Evolutionary conservation across 2,329 filamentous ascomycete species (phyloP).

Genomic region (Trichoderma sp.): DNA sequence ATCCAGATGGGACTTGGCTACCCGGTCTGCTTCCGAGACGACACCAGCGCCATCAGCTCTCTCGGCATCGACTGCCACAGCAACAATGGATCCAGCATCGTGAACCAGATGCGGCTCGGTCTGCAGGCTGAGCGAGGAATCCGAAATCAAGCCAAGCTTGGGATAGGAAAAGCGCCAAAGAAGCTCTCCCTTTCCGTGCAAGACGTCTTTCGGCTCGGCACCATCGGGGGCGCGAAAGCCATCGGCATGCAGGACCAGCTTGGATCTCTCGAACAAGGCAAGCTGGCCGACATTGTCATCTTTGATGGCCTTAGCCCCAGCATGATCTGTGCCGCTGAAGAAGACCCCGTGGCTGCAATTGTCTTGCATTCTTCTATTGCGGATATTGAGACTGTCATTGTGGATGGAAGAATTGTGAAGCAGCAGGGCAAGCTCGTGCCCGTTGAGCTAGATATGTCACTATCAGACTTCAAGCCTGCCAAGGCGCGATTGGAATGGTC

Average conservation of each 20-base stretch:
- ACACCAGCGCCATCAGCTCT: conserved; percentile 25
- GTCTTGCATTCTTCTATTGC: conserved; percentile 56
- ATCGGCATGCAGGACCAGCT: conserved; percentile 47
- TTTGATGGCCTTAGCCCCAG: conserved; percentile 44
- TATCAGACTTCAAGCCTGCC: conserved; percentile 7
- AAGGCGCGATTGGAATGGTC: conserved; percentile 8
- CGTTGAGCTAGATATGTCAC: conserved; percentile 10
- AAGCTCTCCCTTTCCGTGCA: conserved; percentile 35
- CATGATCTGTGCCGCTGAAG: conserved; percentile 30
- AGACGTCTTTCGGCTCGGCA: conserved; percentile 54
- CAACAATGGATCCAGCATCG: conserved; percentile 31
- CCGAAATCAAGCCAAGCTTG: conserved; percentile 28
- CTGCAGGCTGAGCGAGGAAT: conserved; percentile 31
- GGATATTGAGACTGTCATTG: conserved; percentile 54
- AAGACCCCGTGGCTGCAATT: conserved; percentile 57
- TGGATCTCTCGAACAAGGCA: conserved; percentile 51
- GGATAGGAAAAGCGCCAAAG: not conserved
- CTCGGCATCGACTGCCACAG: conserved; percentile 34
- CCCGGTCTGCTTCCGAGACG: conserved; percentile 32
- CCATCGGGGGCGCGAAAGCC: conserved; percentile 50
- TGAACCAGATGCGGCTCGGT: conserved; percentile 30
- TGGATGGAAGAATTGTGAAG: conserved; percentile 54
- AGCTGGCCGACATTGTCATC: conserved; percentile 53
- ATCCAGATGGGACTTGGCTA: conserved; percentile 51
- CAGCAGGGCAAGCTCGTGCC: conserved; percentile 43